These are phyloP conservation scores for Hortiboletus campestris DNA, from an alignment of 768 basidiomycete species.

Conservation along the genomic window DNA sequence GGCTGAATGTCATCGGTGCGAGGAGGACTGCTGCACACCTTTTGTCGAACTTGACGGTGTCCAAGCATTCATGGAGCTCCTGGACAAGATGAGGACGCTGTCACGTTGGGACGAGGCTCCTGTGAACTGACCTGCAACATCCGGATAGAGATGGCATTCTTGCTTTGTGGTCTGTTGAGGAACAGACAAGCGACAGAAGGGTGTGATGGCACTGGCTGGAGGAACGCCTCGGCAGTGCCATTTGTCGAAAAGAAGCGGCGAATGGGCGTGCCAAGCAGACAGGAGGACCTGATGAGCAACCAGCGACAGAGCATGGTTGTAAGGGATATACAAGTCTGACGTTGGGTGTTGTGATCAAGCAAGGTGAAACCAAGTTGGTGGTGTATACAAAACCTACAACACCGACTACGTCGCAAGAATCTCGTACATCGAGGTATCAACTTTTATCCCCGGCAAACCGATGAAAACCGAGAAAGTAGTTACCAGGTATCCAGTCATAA, in stretches of 20 bases:
- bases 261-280: background rate
- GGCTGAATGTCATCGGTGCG: background rate
- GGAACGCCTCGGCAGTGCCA: conserved; percentile 34
- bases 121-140: conserved; percentile 58
- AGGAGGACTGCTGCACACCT: conserved; percentile 39
- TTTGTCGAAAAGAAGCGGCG: conserved; percentile 24
- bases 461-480: background rate
- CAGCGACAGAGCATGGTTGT: conserved; percentile 7
- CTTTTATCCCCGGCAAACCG: conserved; percentile 5
- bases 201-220: conserved; percentile 51
- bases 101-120: background rate
- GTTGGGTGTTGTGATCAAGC: background rate
- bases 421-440: conserved; percentile 2
- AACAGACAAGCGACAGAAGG: conserved; percentile 71
- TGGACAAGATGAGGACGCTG: conserved; percentile 29
- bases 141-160: conserved; percentile 80
- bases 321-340: no score
- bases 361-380: background rate
- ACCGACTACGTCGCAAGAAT: conserved; percentile 2
- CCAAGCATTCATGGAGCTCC: conserved; percentile 72
- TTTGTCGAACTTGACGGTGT: conserved; percentile 63
- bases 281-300: background rate
- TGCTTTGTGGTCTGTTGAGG: conserved; percentile 79
- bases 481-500: conserved; percentile 2
- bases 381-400: conserved; percentile 1